phyloP scores from a whole-genome alignment of 495 filamentous ascomycete species.

The Mytilinidion resinicola region DNA sequence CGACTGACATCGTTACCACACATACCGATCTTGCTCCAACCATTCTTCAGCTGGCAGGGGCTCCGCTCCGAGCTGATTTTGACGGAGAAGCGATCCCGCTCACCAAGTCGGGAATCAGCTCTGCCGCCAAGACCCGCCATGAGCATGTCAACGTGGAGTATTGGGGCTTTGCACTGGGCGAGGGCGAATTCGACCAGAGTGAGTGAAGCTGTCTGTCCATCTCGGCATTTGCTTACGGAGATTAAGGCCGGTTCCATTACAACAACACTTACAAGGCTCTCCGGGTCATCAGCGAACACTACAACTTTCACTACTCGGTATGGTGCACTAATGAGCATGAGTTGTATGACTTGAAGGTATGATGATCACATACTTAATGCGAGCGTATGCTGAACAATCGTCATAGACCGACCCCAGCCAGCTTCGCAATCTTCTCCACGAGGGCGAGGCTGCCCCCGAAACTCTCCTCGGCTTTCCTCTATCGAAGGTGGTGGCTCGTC shows the following conservation, averaged over 20 bases:
- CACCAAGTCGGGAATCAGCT: slow-evolving; percentile 14
- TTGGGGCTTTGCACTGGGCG: slow-evolving; percentile 33
- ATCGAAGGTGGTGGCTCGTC: slow-evolving; percentile 20
- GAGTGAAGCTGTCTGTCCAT: neutral
- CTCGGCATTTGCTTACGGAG: neutral
- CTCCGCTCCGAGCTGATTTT: slow-evolving; percentile 14
- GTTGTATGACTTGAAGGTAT: slow-evolving; percentile 10
- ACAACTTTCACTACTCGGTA: slow-evolving; percentile 13
- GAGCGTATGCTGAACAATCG: neutral
- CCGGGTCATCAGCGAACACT: slow-evolving; percentile 1
- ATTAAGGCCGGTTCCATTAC: slow-evolving; percentile 7
- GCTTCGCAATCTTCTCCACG: slow-evolving; percentile 31
- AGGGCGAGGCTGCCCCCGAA: neutral
- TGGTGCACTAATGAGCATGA: slow-evolving; percentile 13
- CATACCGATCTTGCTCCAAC: slow-evolving; percentile 68
- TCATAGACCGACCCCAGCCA: slow-evolving; percentile 30
- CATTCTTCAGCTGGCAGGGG: slow-evolving; percentile 49
- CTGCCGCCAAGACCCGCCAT: slow-evolving; percentile 36
- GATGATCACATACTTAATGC: neutral
- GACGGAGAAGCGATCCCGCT: slow-evolving; percentile 33
- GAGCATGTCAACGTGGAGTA: slow-evolving; percentile 40
- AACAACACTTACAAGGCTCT: slow-evolving; percentile 27
- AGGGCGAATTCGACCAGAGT: slow-evolving; percentile 15
- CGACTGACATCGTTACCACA: slow-evolving; percentile 53
- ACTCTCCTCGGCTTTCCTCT: slow-evolving; percentile 12